Evolutionary conservation across 176 grass and related monocot species (phyloP).

Genomic region (Musa beccarii): DNA sequence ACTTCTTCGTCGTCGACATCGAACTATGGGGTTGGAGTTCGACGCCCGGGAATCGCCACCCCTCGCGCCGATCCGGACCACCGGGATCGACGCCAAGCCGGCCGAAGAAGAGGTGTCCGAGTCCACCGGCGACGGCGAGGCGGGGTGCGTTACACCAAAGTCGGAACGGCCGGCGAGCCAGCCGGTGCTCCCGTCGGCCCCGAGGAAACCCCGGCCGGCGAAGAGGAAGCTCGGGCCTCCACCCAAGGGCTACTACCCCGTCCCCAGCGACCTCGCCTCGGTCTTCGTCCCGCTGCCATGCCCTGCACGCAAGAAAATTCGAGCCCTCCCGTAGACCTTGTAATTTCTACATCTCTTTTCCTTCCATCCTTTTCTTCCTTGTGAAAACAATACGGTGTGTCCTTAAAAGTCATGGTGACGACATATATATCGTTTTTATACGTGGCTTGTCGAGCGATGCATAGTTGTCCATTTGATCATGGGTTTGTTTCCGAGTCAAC

Average conservation of each 20-base stretch:
- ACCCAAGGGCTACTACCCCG: constrained; percentile 34
- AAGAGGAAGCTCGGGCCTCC: constrained; percentile 36
- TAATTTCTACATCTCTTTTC: no score
- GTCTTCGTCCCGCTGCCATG: constrained; percentile 38
- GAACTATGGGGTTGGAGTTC: constrained; percentile 50
- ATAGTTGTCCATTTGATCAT: no score
- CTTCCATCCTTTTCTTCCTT: no score
- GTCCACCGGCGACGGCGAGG: background rate
- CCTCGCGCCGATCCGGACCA: constrained; percentile 34
- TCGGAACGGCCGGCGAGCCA: constrained; percentile 18
- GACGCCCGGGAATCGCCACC: constrained; percentile 35
- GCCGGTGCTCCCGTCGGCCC: constrained; percentile 50
- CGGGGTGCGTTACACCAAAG: constrained; percentile 50
- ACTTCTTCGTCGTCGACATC: background rate
- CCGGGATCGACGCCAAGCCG: background rate
- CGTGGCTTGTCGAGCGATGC: no score
- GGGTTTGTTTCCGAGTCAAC: no score
- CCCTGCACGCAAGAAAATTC: constrained; percentile 42
- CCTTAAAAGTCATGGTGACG: no score
- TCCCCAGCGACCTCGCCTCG: constrained; percentile 44
- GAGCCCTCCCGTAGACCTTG: no score
- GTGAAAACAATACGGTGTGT: no score
- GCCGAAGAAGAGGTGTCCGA: background rate
- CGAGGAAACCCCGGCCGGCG: constrained; percentile 30
- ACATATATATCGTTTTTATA: no score